A percentile compares a stretch with the other conserved stretches of the same genome.
phyloP scores from a whole-genome alignment of 257 asterid species.

The Solanum gandarillasii region DNA sequence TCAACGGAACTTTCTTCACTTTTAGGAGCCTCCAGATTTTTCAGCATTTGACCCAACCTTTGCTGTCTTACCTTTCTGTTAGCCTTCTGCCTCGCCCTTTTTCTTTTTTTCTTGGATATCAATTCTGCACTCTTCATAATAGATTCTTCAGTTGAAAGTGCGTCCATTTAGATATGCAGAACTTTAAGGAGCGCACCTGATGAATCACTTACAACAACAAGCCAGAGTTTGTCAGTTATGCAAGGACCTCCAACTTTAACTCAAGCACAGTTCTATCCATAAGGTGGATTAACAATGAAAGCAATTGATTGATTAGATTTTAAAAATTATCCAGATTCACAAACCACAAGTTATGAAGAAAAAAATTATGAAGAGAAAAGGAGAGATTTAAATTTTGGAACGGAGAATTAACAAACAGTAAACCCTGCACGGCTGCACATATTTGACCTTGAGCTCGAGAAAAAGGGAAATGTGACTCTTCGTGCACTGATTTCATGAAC shows the following conservation, averaged over 20 bases:
- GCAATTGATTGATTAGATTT: background rate
- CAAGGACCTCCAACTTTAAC: background rate
- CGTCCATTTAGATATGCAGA: constrained; percentile 6
- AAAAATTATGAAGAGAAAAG: background rate
- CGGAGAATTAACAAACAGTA: background rate
- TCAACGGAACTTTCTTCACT: constrained; percentile 1
- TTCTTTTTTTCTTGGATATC: constrained; percentile 3
- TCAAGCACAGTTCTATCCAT: background rate
- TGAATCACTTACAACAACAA: background rate
- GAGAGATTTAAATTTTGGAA: background rate
- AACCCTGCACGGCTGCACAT: background rate
- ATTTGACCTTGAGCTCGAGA: background rate
- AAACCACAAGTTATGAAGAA: background rate
- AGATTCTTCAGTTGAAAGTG: background rate
- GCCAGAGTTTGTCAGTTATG: background rate
- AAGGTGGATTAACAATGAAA: background rate
- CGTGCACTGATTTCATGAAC: background rate
- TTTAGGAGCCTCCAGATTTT: constrained; percentile 4
- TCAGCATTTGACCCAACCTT: constrained; percentile 16
- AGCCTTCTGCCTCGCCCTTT: constrained; percentile 5
- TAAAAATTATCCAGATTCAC: background rate
- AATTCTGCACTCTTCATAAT: background rate
- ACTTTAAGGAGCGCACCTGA: background rate
- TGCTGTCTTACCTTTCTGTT: constrained; percentile 9
- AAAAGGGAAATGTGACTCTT: background rate